Base-by-base conservation (phyloP, 139 green algal species). In the Gonium pectorale region DNA sequence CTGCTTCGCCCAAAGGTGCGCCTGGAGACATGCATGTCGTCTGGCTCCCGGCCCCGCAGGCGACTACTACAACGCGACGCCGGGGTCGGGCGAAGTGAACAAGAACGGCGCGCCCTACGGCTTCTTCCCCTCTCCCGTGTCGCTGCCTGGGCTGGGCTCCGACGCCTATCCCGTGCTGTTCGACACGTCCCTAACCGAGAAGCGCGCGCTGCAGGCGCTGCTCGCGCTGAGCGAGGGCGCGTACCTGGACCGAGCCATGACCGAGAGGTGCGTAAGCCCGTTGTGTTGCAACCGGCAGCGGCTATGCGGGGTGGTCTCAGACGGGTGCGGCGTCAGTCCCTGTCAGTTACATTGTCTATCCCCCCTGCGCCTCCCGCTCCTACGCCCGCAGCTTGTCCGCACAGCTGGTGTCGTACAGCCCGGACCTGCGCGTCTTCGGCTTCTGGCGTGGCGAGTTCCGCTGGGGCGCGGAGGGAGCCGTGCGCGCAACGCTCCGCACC, bases 101-200 rank as follows among this genome's bases (percentile, higher is more conserved):
- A 22, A 44, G 31, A 40, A 67, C 46, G 63, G 59, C 21, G 63
- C 75, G 78, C 78, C 78, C 3, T 84, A 75, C 78, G 78, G 78
- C 6, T 84, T 84, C 37, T 54, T 67, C 44, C 78, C 62, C 41
- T 54, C 43, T 3, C 44, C 63, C 3, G 43, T 71, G 26, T 27
- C 73, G 27, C 73, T 69, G 24, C 26, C 33, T 1, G 52, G 72
- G 0, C 38, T 69, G 54, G 8, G 27, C 15, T 11, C 6, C 0
- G 31, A 11, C 22, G 60, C n/a, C 77, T 83, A 83, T n/a, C 77
- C 77, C 7, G 13, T 83, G 40, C 62, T 83, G 43, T 22, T 83
- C 8, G 60, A 62, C 43, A 71, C 19, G 1, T 24, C 41, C 3
- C 43, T 84, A 5, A 52, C 29, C 1, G 33, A 17, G 31, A 2